Conservation (phyloP, 768 basidiomycete species). For the Lactifluus pinguis region DNA sequence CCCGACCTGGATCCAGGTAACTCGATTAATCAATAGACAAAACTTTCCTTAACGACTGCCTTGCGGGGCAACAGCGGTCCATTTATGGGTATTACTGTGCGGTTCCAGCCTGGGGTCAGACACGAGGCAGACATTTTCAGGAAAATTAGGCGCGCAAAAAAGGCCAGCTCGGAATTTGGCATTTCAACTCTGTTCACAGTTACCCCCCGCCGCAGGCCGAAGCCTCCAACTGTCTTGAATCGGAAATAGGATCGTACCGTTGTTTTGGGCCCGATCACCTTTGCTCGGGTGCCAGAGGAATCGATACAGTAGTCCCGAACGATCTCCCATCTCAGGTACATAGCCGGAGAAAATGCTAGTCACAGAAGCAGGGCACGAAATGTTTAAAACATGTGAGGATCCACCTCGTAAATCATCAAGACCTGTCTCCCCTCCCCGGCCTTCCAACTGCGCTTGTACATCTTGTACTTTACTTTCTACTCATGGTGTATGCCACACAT, state of each 20-base stretch:
- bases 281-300: not conserved
- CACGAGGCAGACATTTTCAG: not conserved
- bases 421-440: not conserved
- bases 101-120: not conserved
- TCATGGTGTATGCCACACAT: slow-evolving; percentile 1
- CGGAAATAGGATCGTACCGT: not conserved
- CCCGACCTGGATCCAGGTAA: not conserved
- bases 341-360: not conserved
- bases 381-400: not conserved
- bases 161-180: not conserved
- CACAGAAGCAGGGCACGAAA: not conserved
- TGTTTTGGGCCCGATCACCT: not conserved
- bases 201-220: not conserved
- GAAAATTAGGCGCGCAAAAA: not conserved
- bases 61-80: not conserved
- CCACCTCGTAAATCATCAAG: not conserved
- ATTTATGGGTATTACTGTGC: not conserved
- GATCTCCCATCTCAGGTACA: not conserved
- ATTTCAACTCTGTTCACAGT: not conserved
- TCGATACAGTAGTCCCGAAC: not conserved
- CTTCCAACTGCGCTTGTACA: not conserved
- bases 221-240: not conserved
- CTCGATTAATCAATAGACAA: not conserved
- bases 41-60: not conserved
- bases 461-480: not conserved